Base-by-base conservation (phyloP, 2,329 filamentous ascomycete genomes). In the Nemania sp. region DNA sequence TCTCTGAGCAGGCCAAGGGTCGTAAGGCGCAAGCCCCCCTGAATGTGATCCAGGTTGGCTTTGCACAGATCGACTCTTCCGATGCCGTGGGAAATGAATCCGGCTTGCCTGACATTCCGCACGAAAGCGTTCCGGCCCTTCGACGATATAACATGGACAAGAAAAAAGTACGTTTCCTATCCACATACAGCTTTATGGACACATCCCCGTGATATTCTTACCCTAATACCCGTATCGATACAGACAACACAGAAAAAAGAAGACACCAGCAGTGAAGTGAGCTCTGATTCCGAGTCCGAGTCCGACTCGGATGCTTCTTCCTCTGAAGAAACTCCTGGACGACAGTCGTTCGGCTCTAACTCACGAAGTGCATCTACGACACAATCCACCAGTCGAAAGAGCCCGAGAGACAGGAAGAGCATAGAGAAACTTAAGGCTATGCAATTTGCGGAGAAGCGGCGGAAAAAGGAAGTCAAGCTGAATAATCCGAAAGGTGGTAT, bases 401-500 rank as follows among this genome's bases (percentile, higher is more conserved):
- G 75, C 6, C 77, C 78, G 46, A 78, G 77, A 65, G 78, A 79
- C 40, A 81, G 80, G 69, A 79, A 78, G 67, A 80, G 81, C 50
- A 76, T 76, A 25, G 81, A 82, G 60, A 78, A 78, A 52, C 76
- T 76, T 21, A 81, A 80, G 64, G 75, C 77, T 12, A 76, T 77
- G 64, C 79, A 85, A 65, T 73, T 87, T 17, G 82, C 84, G 7
- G 83, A 85, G 43, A 81, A 83, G 70, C 79, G 86, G 46, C 82
- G 84, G 68, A 86, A 86, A 73, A 89, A 88, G 72, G 85, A 89
- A 57, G 80, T 90, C 53, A 87, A 88, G 62, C 75, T 91, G 57
- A 88, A 88, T 69, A 80, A 80, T 21, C 72, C 67, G n/a, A 69
- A 64, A 61, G 42, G 63, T 54, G 68, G 66, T 60, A 59, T 87